Evolutionary conservation across 352 stramenopile species (phyloP).

Genomic region (Phytophthora crassamura): DNA sequence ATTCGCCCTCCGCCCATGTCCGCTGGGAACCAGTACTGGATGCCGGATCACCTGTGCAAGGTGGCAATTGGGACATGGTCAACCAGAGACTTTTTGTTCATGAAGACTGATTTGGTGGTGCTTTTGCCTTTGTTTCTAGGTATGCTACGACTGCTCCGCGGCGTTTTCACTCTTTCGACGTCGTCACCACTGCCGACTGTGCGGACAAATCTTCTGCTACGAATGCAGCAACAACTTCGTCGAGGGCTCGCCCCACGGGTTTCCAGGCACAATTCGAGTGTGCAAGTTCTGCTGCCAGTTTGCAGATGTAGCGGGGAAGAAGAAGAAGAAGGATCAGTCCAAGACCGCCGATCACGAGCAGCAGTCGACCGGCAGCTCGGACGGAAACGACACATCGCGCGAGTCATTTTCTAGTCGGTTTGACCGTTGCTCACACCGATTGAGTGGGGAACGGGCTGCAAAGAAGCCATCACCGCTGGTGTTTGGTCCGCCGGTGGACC

Average conservation of each 20-base stretch:
- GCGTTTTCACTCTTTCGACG: conserved; percentile 85
- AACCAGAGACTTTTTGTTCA: background rate
- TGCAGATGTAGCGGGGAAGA: conserved; percentile 47
- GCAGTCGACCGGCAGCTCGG: conserved; percentile 27
- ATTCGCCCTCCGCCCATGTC: conserved; percentile 45
- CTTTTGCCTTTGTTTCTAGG: conserved; percentile 35
- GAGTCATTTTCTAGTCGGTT: conserved; percentile 27
- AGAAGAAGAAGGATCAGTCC: conserved; percentile 21
- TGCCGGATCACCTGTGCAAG: conserved; percentile 88
- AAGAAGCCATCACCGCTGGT: conserved; percentile 48
- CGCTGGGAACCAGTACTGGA: conserved; percentile 78
- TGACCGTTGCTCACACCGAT: conserved; percentile 31
- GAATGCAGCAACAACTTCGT: conserved; percentile 85
- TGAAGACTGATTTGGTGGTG: background rate
- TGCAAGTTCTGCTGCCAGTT: conserved; percentile 81
- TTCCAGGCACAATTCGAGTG: conserved; percentile 65
- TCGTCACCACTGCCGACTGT: conserved; percentile 88
- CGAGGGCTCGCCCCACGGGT: conserved; percentile 61
- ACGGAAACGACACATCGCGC: conserved; percentile 28
- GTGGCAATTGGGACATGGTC: conserved; percentile 23
- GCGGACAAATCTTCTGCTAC: conserved; percentile 88
- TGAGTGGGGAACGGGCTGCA: conserved; percentile 18
- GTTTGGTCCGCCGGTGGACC: conserved; percentile 37
- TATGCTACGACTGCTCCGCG: conserved; percentile 84
- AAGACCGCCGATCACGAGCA: conserved; percentile 19